Conservation (phyloP, 805 yeast genomes). For the Candida odintsovae region DNA sequence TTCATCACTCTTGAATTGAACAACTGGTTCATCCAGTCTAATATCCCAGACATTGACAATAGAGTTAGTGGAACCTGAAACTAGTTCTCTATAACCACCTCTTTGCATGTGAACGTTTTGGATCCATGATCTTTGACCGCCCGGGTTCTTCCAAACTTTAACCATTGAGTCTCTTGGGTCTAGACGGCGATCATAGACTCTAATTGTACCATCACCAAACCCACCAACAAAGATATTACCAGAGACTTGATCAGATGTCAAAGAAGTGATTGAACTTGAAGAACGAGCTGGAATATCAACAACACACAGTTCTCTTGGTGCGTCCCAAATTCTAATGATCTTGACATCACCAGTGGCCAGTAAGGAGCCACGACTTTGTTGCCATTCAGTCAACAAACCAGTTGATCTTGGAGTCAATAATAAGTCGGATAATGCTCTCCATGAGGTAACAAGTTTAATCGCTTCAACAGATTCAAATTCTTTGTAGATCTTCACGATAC, state of each 20-base stretch:
- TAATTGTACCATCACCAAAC: slow-evolving; percentile 80
- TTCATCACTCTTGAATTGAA: slow-evolving; percentile 50
- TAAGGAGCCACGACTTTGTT: slow-evolving; percentile 87
- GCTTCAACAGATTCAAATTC: slow-evolving; percentile 55
- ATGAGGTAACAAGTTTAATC: slow-evolving; percentile 69
- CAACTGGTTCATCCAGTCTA: slow-evolving; percentile 64
- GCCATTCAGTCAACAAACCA: slow-evolving; percentile 92
- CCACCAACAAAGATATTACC: slow-evolving; percentile 90
- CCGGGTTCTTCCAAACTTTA: slow-evolving; percentile 65
- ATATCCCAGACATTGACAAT: slow-evolving; percentile 88
- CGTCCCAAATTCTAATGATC: slow-evolving; percentile 92
- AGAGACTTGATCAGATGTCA: slow-evolving; percentile 93
- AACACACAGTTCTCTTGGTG: slow-evolving; percentile 83
- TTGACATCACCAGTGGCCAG: slow-evolving; percentile 94
- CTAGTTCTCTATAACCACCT: slow-evolving; percentile 89
- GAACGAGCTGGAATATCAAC: slow-evolving; percentile 90
- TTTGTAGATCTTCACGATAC: slow-evolving; percentile 82
- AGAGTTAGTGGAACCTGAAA: slow-evolving; percentile 81
- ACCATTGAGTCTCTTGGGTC: slow-evolving; percentile 85
- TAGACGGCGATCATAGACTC: slow-evolving; percentile 86
- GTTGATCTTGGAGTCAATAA: slow-evolving; percentile 73
- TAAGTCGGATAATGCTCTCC: slow-evolving; percentile 91
- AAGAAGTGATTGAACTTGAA: slow-evolving; percentile 77
- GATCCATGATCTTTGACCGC: slow-evolving; percentile 45
- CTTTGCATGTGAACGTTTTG: slow-evolving; percentile 90